These are phyloP conservation scores for Suhomyces bokatorum DNA, from an alignment of 1,139 yeast genomes.

Conservation along the genomic window DNA sequence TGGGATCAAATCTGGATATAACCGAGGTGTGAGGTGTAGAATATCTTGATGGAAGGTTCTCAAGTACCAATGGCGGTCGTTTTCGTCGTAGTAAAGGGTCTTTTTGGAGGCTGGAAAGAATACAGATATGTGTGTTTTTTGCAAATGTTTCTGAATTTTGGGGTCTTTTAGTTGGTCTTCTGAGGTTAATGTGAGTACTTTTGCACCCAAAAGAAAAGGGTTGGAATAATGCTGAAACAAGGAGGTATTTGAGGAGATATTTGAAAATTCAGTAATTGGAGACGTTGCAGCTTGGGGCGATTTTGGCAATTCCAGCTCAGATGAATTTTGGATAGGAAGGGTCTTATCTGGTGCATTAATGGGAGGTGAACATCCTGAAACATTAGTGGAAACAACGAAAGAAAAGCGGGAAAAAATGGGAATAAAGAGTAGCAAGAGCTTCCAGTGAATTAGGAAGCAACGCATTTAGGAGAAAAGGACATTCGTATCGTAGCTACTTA, in stretches of 20 bases:
- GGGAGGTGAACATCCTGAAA: no score
- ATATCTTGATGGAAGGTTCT: slow-evolving; percentile 1
- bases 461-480: no score
- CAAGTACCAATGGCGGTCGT: slow-evolving; percentile 18
- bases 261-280: no score
- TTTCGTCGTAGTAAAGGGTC: slow-evolving; percentile 20
- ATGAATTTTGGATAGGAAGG: no score
- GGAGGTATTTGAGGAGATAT: background rate
- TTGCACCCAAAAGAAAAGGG: background rate
- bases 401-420: no score
- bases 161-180: slow-evolving; percentile 3
- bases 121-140: slow-evolving; percentile 14
- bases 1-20: slow-evolving; percentile 3
- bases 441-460: no score
- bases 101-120: slow-evolving; percentile 14
- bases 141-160: slow-evolving; percentile 1
- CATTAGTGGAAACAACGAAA: no score
- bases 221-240: background rate
- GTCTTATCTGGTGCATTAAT: no score
- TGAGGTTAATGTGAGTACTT: background rate
- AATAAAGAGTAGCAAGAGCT: no score
- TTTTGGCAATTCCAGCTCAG: no score
- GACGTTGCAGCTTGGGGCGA: no score
- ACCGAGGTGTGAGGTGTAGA: background rate
- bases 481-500: background rate